phyloP scores from a whole-genome alignment of 2,329 filamentous ascomycete genomes.

The Cordyceps militaris region DNA sequence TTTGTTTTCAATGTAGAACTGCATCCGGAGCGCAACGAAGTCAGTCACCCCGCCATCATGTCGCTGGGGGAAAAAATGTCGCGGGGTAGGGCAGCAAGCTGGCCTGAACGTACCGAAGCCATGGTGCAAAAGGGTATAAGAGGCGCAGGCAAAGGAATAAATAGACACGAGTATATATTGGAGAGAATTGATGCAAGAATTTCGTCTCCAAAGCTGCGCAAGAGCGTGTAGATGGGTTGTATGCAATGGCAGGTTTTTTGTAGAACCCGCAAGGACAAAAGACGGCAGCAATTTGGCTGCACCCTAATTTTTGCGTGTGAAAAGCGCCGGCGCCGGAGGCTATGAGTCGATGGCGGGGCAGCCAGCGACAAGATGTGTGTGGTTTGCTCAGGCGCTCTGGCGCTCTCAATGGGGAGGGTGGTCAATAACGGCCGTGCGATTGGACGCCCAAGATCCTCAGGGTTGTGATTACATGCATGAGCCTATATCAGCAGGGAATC shows the following conservation, averaged over 20 bases:
- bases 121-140: constrained; percentile 3
- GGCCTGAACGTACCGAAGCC: constrained; percentile 15
- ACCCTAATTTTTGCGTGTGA: not conserved
- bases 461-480: not conserved
- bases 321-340: constrained; percentile 6
- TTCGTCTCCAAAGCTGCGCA: not conserved
- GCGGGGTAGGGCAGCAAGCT: constrained; percentile 11
- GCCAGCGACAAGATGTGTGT: not conserved
- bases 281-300: not conserved
- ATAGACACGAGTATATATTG: not conserved
- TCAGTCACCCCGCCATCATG: constrained; percentile 24
- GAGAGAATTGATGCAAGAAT: not conserved
- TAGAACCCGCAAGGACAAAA: not conserved
- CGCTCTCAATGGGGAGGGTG: not conserved
- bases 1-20: constrained; percentile 71
- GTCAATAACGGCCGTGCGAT: constrained; percentile 5
- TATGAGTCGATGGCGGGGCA: constrained; percentile 10
- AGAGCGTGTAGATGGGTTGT: not conserved
- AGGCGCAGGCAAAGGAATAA: not conserved
- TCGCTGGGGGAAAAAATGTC: not conserved
- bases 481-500: not conserved
- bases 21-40: constrained; percentile 9
- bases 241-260: not conserved
- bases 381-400: too few species aligned
- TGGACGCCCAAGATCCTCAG: not conserved